Conservation (phyloP, 371 early-diverging fungal species). For the Coemansia sp. region DNA sequence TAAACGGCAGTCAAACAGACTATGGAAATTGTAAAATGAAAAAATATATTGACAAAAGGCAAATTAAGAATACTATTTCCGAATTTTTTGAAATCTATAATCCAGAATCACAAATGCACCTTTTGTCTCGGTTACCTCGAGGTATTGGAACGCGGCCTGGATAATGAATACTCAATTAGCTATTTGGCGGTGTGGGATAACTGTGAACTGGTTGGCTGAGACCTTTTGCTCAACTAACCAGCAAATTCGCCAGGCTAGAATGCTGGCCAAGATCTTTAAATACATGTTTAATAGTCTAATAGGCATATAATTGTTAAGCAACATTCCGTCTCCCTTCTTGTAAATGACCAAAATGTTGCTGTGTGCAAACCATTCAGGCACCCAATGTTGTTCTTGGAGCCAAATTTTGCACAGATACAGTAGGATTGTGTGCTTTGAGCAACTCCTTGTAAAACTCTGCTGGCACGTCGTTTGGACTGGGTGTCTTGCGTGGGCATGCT, state of each 20-base stretch:
- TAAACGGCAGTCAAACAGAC: too few species aligned
- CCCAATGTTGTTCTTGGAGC: background rate
- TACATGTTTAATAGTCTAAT: background rate
- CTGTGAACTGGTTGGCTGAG: background rate
- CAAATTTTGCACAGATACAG: too few species aligned
- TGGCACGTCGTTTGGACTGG: background rate
- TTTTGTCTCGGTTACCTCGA: background rate
- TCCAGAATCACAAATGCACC: background rate
- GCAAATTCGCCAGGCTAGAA: background rate
- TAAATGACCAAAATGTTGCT: background rate
- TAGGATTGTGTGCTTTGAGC: background rate
- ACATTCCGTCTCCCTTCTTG: background rate
- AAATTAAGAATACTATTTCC: too few species aligned
- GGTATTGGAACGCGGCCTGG: background rate
- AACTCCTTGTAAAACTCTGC: background rate
- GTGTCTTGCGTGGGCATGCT: too few species aligned
- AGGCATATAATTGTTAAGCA: background rate
- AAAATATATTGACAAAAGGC: too few species aligned
- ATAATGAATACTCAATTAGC: background rate
- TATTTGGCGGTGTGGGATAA: background rate
- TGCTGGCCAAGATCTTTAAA: background rate
- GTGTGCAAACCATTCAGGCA: too few species aligned
- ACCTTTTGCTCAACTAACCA: background rate
- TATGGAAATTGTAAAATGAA: too few species aligned
- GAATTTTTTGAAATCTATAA: too few species aligned